These are phyloP conservation scores for Naganishia sp. DNA, from an alignment of 1,284 basidiomycete species.

Conservation along the genomic window DNA sequence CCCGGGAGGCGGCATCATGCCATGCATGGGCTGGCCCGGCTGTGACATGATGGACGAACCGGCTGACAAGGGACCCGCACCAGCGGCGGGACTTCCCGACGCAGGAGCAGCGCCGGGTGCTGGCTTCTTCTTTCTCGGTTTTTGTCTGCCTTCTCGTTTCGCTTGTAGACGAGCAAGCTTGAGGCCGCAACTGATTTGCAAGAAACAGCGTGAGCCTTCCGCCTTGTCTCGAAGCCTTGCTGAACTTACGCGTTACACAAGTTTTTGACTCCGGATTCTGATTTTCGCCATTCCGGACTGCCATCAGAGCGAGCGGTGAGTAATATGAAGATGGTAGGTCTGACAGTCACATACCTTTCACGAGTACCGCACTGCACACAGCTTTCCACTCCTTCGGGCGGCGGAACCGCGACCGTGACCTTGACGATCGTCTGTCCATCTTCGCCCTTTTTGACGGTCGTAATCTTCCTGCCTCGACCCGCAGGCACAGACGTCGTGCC, in stretches of 20 bases:
- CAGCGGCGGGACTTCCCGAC: slow-evolving; percentile 5
- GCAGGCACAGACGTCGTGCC: slow-evolving; percentile 21
- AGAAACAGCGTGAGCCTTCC: slow-evolving; percentile 4
- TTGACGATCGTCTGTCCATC: slow-evolving; percentile 26
- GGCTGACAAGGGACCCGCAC: slow-evolving; percentile 6
- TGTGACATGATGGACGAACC: slow-evolving; percentile 12
- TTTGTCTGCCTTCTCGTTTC: slow-evolving; percentile 51
- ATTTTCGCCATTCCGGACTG: slow-evolving; percentile 90
- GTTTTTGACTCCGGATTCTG: slow-evolving; percentile 77
- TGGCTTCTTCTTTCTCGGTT: slow-evolving; percentile 44
- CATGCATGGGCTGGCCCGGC: slow-evolving; percentile 22
- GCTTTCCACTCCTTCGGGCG: slow-evolving; percentile 70
- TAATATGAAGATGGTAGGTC: neutral
- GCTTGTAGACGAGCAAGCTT: slow-evolving; percentile 50
- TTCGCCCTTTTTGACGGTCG: slow-evolving; percentile 23
- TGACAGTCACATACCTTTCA: slow-evolving; percentile 54
- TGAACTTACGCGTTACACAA: slow-evolving; percentile 83
- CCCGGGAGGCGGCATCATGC: slow-evolving; percentile 7
- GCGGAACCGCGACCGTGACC: slow-evolving; percentile 42
- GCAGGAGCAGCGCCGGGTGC: slow-evolving; percentile 1
- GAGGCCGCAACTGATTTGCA: slow-evolving; percentile 42
- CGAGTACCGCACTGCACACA: slow-evolving; percentile 82
- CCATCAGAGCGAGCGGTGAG: neutral
- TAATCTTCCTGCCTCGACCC: slow-evolving; percentile 24
- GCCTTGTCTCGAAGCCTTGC: neutral